Percentiles rank a stretch among this genome's conserved stretches.
Conservation (phyloP, 352 stramenopile genomes). For the Phytophthora hybrid region DNA sequence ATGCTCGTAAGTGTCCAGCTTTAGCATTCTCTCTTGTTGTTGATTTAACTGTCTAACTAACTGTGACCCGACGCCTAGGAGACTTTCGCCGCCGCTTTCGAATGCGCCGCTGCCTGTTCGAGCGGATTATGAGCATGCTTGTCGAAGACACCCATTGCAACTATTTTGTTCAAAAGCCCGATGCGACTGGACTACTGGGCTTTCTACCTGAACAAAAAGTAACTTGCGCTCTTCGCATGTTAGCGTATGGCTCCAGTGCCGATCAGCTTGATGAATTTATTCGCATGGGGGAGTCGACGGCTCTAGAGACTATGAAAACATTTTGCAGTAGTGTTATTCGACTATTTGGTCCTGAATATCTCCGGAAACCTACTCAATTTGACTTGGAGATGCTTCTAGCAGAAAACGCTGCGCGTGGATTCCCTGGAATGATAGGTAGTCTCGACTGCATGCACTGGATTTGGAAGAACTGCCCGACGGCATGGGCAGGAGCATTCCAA, state of each 20-base stretch:
- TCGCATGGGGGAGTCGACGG: slow-evolving; percentile 6
- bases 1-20: too few species aligned
- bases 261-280: slow-evolving; percentile 12
- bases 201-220: neutral
- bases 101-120: too few species aligned
- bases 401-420: neutral
- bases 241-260: neutral
- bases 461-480: slow-evolving; percentile 16
- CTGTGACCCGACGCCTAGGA: too few species aligned
- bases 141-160: neutral
- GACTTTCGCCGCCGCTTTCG: too few species aligned
- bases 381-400: slow-evolving; percentile 1
- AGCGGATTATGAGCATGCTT: too few species aligned
- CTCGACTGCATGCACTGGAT: slow-evolving; percentile 20
- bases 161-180: neutral
- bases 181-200: neutral
- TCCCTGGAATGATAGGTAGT: slow-evolving; percentile 20
- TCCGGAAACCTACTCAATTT: neutral
- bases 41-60: too few species aligned
- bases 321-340: neutral
- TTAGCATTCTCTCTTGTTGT: too few species aligned
- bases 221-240: neutral
- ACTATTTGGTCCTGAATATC: slow-evolving; percentile 6
- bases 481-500: slow-evolving; percentile 9
- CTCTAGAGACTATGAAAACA: neutral